Base-by-base conservation (phyloP, 2,329 filamentous ascomycete species). In the Xylaria sp. region DNA sequence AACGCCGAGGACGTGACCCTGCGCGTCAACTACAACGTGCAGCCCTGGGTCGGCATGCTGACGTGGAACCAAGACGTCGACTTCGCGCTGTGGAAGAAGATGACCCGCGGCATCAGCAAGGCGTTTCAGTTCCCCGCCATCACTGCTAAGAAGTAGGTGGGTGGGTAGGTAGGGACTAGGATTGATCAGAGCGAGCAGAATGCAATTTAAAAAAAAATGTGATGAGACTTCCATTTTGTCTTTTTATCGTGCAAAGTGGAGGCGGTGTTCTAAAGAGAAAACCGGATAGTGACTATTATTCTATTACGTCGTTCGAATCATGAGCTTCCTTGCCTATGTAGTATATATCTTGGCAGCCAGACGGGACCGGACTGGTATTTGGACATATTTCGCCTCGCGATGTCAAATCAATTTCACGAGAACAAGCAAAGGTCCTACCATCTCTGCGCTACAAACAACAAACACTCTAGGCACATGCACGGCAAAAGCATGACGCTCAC, bases 41-140 rank as follows among this genome's bases (percentile, higher is more conserved):
- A 99, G 82, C 95, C 95, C 33, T 98, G 94, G 92, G 92, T 99
- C 11, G 95, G 95, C 14, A 79, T 90, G 55, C 78, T 98, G 76
- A 90, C 90, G 43, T 99, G 95, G 95, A 89, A 90, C 72, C 82
- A 87, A 66, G 77, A 82, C 66, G 70, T 74, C 43, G 81, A 85
- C 67, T 77, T 85, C 59, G 85, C 85, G 9, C 75, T 79, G 52
- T 94, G 91, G 91, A 84, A 87, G 78, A 82, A 80, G 57, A 72
- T 93, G 64, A 80, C 82, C 69, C 87, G 86, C 4, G 90, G 89
- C n/a, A 74, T 84, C 67, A 92, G 87, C 73, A 82, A 86, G 68
- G 74, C 74, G 28, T 93, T 94, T 72, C 76, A 74, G 19, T 80
- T 94, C 67, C 91, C 91, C 0, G 80, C 82, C 33, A 70, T 92